Base-by-base conservation (phyloP, 1,284 basidiomycete species). In the Phlebopus sp. region DNA sequence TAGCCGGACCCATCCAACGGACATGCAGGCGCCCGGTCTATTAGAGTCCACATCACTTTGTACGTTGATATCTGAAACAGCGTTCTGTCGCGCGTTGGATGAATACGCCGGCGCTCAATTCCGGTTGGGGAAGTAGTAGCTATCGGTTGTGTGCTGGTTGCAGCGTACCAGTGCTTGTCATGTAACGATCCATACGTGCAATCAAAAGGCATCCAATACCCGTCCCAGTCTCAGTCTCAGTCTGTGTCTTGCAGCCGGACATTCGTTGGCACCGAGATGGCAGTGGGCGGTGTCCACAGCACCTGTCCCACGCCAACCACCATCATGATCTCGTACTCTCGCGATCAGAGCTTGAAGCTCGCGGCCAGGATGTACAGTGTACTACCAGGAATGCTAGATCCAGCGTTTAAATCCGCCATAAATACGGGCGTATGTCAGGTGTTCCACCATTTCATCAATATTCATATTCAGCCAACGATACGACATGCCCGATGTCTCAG, bases 31-130 rank as follows among this genome's bases (percentile, higher is more conserved):
- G 15, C 34, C 39, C 17, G 30, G 31, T 32, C 2, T 15, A 9
- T 42, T 47, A 44, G n/a, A 23, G 38, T 39, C 39, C 38, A 37
- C 37, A 15, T 37, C 39, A n/a, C n/a, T 2, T 7, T 5, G 8
- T 19, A 23, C 31, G 31, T 48, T 66, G 49, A 64, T 84, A 45
- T 73, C 77, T 19, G 81, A 86, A 59, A 55, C 60, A 13, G 74
- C 75, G 38, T 84, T 90, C 55, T 69, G 84, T 56, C 70, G 73
- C 27, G 86, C 86, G 10, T 59, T 90, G 52, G 86, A 90, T 63
- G 77, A 82, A 57, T 90, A 79, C 65, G 72, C 81, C 5, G 65
- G 66, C 7, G 85, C 86, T 9, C 82, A 89, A 67, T 85, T 88
- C 75, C 79, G 86, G 34, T 75, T 86, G 43, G 86, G 86, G 39